Percentiles rank a stretch among this genome's conserved stretches.
These are phyloP conservation scores for Reutealis trisperma DNA, from an alignment of 345 rosid species.

Conservation along the genomic window DNA sequence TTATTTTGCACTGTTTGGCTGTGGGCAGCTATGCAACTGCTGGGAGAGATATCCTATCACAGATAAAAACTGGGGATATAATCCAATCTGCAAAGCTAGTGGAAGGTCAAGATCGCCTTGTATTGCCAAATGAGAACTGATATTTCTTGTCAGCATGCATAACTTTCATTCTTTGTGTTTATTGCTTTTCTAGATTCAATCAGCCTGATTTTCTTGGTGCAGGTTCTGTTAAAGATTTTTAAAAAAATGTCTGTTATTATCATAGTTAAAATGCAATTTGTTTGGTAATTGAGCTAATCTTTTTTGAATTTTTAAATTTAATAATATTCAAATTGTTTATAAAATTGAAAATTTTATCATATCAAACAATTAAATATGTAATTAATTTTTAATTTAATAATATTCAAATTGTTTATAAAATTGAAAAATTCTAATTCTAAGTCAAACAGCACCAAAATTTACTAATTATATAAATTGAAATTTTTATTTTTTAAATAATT, in stretches of 20 bases:
- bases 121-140: constrained; percentile 59
- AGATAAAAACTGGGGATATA: constrained; percentile 79
- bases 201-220: constrained; percentile 18
- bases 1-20: neutral
- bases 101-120: constrained; percentile 75
- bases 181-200: constrained; percentile 3
- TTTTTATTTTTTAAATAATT: too few species aligned
- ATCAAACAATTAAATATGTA: too few species aligned
- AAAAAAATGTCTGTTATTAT: neutral
- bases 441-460: too few species aligned
- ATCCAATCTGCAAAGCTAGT: constrained; percentile 71
- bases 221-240: neutral
- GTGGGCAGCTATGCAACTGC: constrained; percentile 57
- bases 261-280: neutral
- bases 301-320: too few species aligned
- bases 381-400: too few species aligned
- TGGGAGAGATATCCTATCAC: constrained; percentile 75
- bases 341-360: too few species aligned
- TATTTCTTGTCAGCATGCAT: neutral
- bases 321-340: too few species aligned
- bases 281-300: too few species aligned
- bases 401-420: too few species aligned
- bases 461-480: too few species aligned
- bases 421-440: too few species aligned
- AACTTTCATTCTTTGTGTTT: neutral